A percentile compares a stretch with the other conserved stretches of the same genome.
phyloP scores from a whole-genome alignment of 129 eudicot species.

The Chrysanthemum lavandulifolium region DNA sequence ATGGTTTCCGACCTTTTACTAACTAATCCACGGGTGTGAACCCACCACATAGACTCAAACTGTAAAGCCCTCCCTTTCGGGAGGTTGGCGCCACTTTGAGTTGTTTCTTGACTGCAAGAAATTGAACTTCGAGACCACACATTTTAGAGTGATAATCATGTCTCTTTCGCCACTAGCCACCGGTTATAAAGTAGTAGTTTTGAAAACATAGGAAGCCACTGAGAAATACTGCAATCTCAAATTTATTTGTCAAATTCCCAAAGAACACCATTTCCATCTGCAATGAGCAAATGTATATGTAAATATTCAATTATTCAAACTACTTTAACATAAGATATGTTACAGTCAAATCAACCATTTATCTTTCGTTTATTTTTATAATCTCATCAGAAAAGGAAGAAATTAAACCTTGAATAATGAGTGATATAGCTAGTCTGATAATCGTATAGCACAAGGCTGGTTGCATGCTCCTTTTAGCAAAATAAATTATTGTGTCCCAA shows the following conservation, averaged over 20 bases:
- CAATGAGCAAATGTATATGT: constrained; percentile 19
- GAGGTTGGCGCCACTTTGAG: too few relatives aligned
- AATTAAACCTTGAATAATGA: neutral
- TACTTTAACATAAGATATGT: neutral
- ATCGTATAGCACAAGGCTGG: neutral
- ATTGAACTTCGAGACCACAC: too few relatives aligned
- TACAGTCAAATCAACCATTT: neutral
- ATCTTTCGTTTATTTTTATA: constrained; percentile 34
- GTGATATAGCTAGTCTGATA: constrained; percentile 17
- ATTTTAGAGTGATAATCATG: too few relatives aligned
- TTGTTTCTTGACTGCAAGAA: too few relatives aligned
- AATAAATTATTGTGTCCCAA: neutral
- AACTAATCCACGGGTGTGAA: too few relatives aligned
- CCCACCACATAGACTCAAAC: too few relatives aligned
- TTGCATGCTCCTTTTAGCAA: neutral
- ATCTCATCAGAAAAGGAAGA: constrained; percentile 2
- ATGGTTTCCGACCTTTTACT: too few relatives aligned
- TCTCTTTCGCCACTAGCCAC: too few relatives aligned
- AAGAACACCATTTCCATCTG: constrained; percentile 70
- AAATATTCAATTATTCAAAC: constrained; percentile 15
- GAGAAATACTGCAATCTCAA: constrained; percentile 30
- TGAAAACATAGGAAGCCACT: constrained; percentile 20
- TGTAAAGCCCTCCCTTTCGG: too few relatives aligned
- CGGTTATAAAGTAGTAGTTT: neutral
- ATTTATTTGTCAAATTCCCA: constrained; percentile 70